Percentiles rank a stretch among this genome's conserved stretches.
Evolutionary conservation across 2,329 filamentous ascomycete species (phyloP).

Genomic region (Didymosphaeria variabile): DNA sequence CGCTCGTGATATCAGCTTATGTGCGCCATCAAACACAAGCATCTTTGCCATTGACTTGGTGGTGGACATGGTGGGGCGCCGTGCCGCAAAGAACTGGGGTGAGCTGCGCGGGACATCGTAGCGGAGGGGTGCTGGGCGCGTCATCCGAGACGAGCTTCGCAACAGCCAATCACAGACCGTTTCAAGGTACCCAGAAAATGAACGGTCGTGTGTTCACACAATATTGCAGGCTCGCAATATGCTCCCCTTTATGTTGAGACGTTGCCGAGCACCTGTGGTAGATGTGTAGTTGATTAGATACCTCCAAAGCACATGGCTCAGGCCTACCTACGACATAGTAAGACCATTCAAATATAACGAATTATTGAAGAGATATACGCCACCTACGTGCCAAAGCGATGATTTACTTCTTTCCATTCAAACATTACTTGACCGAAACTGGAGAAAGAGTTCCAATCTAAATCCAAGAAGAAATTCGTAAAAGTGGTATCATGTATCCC

Average conservation of each 20-base stretch:
- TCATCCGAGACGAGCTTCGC: slow-evolving; percentile 25
- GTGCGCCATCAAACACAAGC: background rate
- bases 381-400: background rate
- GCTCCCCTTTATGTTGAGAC: no score
- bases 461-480: slow-evolving; percentile 5
- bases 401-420: background rate
- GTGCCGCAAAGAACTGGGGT: slow-evolving; percentile 11
- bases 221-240: no score
- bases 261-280: no score
- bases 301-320: no score
- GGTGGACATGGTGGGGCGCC: slow-evolving; percentile 12
- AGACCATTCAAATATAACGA: no score
- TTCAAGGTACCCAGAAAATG: background rate
- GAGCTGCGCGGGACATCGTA: slow-evolving; percentile 26
- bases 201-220: no score
- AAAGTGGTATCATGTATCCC: slow-evolving; percentile 16
- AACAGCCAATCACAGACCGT: slow-evolving; percentile 21
- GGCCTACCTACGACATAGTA: no score
- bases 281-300: no score
- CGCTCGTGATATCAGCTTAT: background rate
- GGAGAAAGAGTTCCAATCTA: background rate
- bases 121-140: slow-evolving; percentile 33
- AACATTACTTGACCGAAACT: background rate
- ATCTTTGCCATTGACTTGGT: background rate
- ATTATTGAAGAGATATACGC: no score